Conservation (phyloP, 331 rosid species). For the Quercus tomentella region DNA sequence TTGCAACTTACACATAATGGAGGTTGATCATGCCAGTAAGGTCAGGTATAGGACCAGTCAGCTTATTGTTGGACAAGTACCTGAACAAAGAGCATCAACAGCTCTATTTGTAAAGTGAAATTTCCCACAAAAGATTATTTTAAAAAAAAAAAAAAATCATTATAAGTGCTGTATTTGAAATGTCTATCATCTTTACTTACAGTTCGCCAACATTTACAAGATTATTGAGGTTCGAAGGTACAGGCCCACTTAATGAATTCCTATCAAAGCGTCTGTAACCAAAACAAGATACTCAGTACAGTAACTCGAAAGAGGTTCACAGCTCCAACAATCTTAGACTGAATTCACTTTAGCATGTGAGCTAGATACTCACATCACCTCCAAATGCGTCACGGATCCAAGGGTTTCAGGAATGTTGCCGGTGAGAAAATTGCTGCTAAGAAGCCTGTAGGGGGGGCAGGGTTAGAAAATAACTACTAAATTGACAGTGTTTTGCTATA, state of each 20-base stretch:
- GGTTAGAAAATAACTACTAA: neutral
- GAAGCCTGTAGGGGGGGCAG: constrained; percentile 29
- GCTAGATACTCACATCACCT: constrained; percentile 44
- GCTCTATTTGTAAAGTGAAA: neutral
- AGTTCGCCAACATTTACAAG: constrained; percentile 34
- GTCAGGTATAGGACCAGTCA: constrained; percentile 52
- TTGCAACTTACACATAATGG: constrained; percentile 47
- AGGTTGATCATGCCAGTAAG: constrained; percentile 47
- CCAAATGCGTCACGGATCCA: constrained; percentile 17
- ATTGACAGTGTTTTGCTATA: neutral
- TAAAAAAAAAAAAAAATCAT: neutral
- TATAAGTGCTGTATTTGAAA: neutral
- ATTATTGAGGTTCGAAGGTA: constrained; percentile 49
- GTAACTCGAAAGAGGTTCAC: neutral
- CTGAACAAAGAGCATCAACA: constrained; percentile 27
- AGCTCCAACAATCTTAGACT: neutral
- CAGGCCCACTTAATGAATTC: constrained; percentile 31
- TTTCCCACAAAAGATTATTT: neutral
- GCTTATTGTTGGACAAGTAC: constrained; percentile 50
- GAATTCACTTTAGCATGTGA: neutral
- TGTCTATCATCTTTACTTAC: constrained; percentile 38
- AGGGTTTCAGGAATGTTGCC: constrained; percentile 34
- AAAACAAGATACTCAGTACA: constrained; percentile 3
- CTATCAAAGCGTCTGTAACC: constrained; percentile 52
- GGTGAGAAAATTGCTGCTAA: constrained; percentile 25